A percentile compares a stretch with the other conserved stretches of the same genome.
Evolutionary conservation across 169 alveolate species (phyloP).

Genomic region (Pseudocohnilembus persalinus): DNA sequence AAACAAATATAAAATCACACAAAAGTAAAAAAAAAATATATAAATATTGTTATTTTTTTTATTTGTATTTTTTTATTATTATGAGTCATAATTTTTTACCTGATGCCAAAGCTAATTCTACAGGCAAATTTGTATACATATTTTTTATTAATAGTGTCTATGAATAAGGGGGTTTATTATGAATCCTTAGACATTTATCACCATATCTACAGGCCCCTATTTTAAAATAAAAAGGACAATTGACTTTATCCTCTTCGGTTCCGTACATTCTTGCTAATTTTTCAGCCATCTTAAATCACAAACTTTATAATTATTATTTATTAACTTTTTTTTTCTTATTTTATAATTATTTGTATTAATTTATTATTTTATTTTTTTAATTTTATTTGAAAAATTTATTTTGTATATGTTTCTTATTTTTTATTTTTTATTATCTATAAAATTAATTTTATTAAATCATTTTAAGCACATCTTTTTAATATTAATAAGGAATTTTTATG

Average conservation of each 20-base stretch:
- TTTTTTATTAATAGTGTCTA: conserved; percentile 96
- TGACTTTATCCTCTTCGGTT: conserved; percentile 99
- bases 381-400: no score
- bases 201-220: conserved; percentile 99
- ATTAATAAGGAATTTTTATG: no score
- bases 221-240: conserved; percentile 99
- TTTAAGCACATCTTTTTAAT: not conserved
- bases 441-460: no score
- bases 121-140: conserved; percentile 98
- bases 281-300: conserved; percentile 93
- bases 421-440: not conserved
- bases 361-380: no score
- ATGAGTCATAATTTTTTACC: not conserved
- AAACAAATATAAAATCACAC: no score
- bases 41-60: no score
- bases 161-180: conserved; percentile 96
- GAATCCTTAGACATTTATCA: conserved; percentile 98
- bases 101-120: conserved; percentile 98
- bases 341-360: not conserved
- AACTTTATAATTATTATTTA: not conserved
- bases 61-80: no score
- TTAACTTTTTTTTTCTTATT: not conserved
- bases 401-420: no score
- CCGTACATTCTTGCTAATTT: conserved; percentile 97
- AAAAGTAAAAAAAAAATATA: no score